These are phyloP conservation scores for Aspergillus coremiiformis DNA, from an alignment of 495 filamentous ascomycete genomes.

Conservation along the genomic window DNA sequence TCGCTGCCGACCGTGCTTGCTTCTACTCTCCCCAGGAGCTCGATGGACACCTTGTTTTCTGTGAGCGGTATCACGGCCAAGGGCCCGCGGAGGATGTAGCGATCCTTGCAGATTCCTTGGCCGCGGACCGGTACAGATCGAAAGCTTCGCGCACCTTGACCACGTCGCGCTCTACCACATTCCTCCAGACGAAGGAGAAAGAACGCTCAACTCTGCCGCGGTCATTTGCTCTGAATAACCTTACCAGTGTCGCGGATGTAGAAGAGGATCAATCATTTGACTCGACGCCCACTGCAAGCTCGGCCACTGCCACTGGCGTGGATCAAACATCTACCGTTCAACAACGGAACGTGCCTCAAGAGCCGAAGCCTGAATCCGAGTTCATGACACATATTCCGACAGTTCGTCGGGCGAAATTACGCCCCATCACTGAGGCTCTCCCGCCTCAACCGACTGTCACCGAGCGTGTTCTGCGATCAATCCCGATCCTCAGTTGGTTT, in stretches of 20 bases:
- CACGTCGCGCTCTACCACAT: conserved; percentile 32
- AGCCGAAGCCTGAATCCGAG: conserved; percentile 34
- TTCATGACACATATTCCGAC: conserved; percentile 47
- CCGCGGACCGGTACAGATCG: conserved; percentile 20
- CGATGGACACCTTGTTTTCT: conserved; percentile 67
- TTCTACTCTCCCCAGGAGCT: conserved; percentile 71
- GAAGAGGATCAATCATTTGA: conserved; percentile 26
- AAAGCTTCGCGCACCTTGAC: conserved; percentile 29
- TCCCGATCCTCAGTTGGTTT: conserved; percentile 62
- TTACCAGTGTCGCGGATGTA: conserved; percentile 24
- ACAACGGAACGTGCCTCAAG: conserved; percentile 23
- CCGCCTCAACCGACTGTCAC: conserved; percentile 53
- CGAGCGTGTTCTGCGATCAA: conserved; percentile 52
- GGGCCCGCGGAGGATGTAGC: conserved; percentile 60
- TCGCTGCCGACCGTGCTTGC: conserved; percentile 68
- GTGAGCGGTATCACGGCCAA: conserved; percentile 65
- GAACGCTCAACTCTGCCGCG: conserved; percentile 36
- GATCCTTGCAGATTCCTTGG: conserved; percentile 42
- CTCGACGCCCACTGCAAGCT: conserved; percentile 47
- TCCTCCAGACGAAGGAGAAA: conserved; percentile 31
- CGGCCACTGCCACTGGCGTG: conserved; percentile 54
- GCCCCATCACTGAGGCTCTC: conserved; percentile 50
- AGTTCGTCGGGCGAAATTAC: conserved; percentile 46
- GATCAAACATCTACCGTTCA: conserved; percentile 32
- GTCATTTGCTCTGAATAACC: conserved; percentile 40